These are phyloP conservation scores for Xanthoceras sorbifolium DNA, from an alignment of 345 rosid genomes.

Conservation along the genomic window DNA sequence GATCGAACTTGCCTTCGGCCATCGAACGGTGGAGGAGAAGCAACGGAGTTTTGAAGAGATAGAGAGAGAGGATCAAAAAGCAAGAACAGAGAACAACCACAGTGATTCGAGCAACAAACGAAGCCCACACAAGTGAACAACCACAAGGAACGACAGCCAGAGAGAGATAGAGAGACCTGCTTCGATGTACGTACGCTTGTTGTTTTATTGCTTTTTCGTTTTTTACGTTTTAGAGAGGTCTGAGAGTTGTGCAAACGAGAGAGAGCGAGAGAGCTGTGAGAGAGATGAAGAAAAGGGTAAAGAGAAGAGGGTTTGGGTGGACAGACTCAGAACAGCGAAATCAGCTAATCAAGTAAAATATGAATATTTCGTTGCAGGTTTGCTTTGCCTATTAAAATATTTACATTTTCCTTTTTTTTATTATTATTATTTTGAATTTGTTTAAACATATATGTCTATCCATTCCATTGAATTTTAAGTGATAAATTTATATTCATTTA, in stretches of 20 bases:
- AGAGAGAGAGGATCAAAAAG: conserved; percentile 11
- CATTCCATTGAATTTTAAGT: not conserved
- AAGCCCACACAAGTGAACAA: not conserved
- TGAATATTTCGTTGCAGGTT: not conserved
- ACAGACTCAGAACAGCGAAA: conserved; percentile 36
- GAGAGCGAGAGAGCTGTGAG: conserved; percentile 29
- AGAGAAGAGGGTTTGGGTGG: conserved; percentile 46
- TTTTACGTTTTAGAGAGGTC: not conserved
- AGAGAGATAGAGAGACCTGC: not conserved
- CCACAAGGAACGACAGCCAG: not conserved
- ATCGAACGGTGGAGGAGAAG: conserved; percentile 35
- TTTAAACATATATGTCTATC: not conserved
- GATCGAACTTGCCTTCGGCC: conserved; percentile 83
- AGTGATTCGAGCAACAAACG: conserved; percentile 11
- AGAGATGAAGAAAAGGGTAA: conserved; percentile 13
- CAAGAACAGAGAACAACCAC: not conserved
- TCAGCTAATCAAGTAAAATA: conserved; percentile 17
- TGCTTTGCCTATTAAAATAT: not conserved
- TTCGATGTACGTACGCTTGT: not conserved
- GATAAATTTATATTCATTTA: not conserved
- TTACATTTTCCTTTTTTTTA: not conserved
- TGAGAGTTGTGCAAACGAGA: conserved; percentile 20
- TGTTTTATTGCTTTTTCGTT: not conserved
- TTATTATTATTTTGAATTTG: not conserved
- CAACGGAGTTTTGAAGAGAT: not conserved